Percentiles rank a stretch among this genome's conserved stretches.
Evolutionary conservation across 2,329 filamentous ascomycete species (phyloP).

Genomic region (Orbilia blumenaviensis): DNA sequence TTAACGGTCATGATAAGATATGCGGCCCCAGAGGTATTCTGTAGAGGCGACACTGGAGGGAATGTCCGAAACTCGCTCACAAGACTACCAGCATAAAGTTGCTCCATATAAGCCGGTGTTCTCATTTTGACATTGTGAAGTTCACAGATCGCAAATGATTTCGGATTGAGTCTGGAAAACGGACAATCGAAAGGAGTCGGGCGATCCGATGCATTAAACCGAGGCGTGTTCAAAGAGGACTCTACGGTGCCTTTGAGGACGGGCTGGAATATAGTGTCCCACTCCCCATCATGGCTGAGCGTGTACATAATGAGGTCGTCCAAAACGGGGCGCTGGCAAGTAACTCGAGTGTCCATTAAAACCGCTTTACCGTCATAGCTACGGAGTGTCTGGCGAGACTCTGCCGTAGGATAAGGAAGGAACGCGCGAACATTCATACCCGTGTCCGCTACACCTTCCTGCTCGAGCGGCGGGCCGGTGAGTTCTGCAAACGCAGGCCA

Average conservation of each 20-base stretch:
- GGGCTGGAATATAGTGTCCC: background rate
- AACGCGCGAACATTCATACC: constrained; percentile 22
- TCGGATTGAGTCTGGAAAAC: background rate
- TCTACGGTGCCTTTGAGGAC: background rate
- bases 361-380: constrained; percentile 16
- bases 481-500: constrained; percentile 29
- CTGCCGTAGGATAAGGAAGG: constrained; percentile 8
- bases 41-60: constrained; percentile 1
- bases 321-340: constrained; percentile 20
- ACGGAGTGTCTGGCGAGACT: constrained; percentile 4
- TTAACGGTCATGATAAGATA: constrained; percentile 11
- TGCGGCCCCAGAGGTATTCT: constrained; percentile 14
- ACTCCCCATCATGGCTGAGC: background rate
- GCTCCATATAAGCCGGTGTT: background rate
- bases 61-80: constrained; percentile 24
- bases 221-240: constrained; percentile 7
- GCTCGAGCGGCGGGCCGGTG: constrained; percentile 8
- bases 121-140: constrained; percentile 4
- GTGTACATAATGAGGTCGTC: constrained; percentile 23
- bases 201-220: constrained; percentile 24
- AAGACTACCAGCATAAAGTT: constrained; percentile 11
- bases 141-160: constrained; percentile 16
- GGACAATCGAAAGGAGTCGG: constrained; percentile 25
- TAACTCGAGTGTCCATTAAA: constrained; percentile 26
- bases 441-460: constrained; percentile 14